Evolutionary conservation across 352 stramenopile genomes (phyloP), one percentile per base, ranked within the genome.

Genomic region (Globisporangium barbulae): DNA sequence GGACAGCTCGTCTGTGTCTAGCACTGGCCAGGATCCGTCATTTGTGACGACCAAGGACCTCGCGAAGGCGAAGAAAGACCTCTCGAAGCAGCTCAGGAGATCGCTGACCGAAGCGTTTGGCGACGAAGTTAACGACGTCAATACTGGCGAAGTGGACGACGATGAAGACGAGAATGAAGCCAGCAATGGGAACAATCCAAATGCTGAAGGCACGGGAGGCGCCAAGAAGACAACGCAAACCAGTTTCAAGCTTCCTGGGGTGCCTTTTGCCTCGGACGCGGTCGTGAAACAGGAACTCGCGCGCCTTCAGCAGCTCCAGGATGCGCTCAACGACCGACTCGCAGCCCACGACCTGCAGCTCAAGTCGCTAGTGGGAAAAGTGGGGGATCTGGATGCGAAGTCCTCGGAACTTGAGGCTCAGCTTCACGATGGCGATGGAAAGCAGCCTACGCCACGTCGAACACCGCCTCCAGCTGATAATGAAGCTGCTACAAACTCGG

Each of bases 1-100:
- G 12, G 10, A 3, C 33, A 28, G 45, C 17, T 5, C 19, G 53
- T 15, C 35, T 13, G 21, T 52, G 41, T 44, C 48, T 5, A 78
- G 49, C 22, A 44, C 52, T 37, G 59, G 39, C 10, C 37, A 54
- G 37, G 60, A 67, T 13, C 41, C 56, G 12, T 81, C 64, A 19
- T 85, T 84, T 35, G 77, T 74, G 39, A 89, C 76, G 10, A 50
- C 70, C 1, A 74, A 81, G 7, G 81, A 91, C 7, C 60, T 91
- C 12, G 63, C 60, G 22, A 71, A 76, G 9, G 71, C 75, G 9
- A 85, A 83, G 62, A 63, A 71, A 31, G 70, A 79, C 13, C 57
- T 91, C 8, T 76, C 70, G 6, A 76, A 76, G 5, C 70, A 89
- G 39, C 35, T 89, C 25, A 73, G 78, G 56, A 67, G 66, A 47